Evolutionary conservation across 2,329 filamentous ascomycete genomes (phyloP).

Genomic region (Cladorrhinum sp.): DNA sequence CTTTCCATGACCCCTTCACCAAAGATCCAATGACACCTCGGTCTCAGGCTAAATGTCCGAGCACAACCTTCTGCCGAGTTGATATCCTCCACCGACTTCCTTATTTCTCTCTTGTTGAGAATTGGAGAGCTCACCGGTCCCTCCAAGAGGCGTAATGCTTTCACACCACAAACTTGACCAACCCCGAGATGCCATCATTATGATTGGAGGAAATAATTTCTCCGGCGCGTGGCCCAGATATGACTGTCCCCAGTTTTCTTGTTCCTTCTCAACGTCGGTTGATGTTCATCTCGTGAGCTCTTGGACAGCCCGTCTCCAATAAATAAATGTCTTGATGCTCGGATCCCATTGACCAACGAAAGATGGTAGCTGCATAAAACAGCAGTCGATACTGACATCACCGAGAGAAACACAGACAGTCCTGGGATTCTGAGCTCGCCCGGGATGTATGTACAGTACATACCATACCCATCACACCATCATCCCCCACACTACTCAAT

Average conservation of each 20-base stretch:
- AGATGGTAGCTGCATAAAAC: neutral
- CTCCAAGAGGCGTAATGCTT: no score
- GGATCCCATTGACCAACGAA: no score
- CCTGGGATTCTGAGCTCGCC: no score
- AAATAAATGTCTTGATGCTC: no score
- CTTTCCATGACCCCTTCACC: neutral
- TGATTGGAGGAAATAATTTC: constrained; percentile 29
- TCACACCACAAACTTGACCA: neutral
- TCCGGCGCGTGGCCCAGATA: constrained; percentile 26
- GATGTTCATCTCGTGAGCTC: neutral
- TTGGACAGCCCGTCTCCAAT: no score
- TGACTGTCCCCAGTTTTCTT: constrained; percentile 6
- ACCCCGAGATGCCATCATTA: neutral
- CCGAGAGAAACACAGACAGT: no score
- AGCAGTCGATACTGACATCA: neutral
- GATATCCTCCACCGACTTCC: neutral
- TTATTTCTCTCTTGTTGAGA: no score
- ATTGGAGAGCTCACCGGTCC: neutral
- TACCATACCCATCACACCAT: no score
- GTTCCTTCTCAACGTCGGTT: constrained; percentile 1
- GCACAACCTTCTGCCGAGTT: neutral
- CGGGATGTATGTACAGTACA: no score
- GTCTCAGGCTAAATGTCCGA: constrained; percentile 3
- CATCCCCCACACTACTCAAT: neutral
- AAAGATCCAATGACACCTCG: neutral